These are phyloP conservation scores for Anaeromyces robustus DNA, from an alignment of 192 early-diverging fungal genomes.

Conservation along the genomic window DNA sequence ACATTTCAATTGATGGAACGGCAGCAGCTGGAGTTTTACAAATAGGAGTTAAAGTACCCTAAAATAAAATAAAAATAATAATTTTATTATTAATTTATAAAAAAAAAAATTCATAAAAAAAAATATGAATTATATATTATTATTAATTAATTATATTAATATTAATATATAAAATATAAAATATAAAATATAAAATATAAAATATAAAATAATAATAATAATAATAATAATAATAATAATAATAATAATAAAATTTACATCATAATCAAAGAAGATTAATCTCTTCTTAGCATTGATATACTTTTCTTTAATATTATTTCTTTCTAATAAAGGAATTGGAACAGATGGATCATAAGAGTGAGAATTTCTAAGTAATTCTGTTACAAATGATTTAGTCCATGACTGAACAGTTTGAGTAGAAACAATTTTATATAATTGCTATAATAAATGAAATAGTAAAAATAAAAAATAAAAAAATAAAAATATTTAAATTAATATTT, in stretches of 20 bases:
- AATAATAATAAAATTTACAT: constrained; percentile 8
- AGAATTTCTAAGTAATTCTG: constrained; percentile 30
- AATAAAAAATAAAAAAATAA: no score
- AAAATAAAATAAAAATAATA: no score
- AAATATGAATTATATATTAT: no score
- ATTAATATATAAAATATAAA: no score
- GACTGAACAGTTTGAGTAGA: constrained; percentile 61
- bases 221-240: no score
- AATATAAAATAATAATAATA: no score
- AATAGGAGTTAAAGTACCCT: constrained; percentile 83
- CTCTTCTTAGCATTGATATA: constrained; percentile 52
- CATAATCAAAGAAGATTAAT: constrained; percentile 89
- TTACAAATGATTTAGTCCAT: constrained; percentile 75
- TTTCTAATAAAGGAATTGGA: constrained; percentile 30
- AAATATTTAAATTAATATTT: no score
- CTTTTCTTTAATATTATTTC: constrained; percentile 8
- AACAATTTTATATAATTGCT: constrained; percentile 67
- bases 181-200: no score
- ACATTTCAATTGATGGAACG: constrained; percentile 65
- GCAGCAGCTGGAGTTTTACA: constrained; percentile 66
- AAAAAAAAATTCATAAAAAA: no score
- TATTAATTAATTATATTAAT: no score
- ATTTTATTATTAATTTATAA: no score
- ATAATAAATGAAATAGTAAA: no score
- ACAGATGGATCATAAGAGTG: neutral